phyloP scores from a whole-genome alignment of 2,329 filamentous ascomycete species.

The Fusarium sp. region DNA sequence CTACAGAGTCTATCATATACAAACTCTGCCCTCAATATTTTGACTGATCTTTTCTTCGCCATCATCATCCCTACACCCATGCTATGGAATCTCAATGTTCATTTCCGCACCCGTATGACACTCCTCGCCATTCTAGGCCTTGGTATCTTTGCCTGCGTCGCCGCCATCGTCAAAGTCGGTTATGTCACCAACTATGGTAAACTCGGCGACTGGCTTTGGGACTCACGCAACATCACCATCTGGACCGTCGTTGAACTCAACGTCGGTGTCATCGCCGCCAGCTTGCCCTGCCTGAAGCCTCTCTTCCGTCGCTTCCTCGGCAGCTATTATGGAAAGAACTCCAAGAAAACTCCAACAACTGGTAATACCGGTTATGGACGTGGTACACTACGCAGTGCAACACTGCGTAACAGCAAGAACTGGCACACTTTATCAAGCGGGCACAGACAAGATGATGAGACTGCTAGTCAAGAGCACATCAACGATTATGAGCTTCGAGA shows the following conservation, averaged over 20 bases:
- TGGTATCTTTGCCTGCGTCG: constrained; percentile 58
- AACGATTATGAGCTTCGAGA: constrained; percentile 48
- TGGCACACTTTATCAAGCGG: constrained; percentile 42
- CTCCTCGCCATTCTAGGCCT: constrained; percentile 56
- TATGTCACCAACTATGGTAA: constrained; percentile 54
- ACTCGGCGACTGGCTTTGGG: constrained; percentile 57
- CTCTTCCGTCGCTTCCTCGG: constrained; percentile 50
- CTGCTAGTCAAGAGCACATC: constrained; percentile 47
- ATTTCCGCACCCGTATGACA: constrained; percentile 53
- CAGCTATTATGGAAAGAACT: constrained; percentile 46
- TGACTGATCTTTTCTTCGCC: constrained; percentile 55
- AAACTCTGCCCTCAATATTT: constrained; percentile 52
- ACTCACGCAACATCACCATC: constrained; percentile 59
- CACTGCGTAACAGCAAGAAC: constrained; percentile 37
- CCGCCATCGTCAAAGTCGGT: constrained; percentile 56
- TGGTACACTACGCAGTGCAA: constrained; percentile 41
- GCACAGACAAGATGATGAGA: constrained; percentile 38
- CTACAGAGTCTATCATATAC: constrained; percentile 57
- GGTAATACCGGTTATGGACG: constrained; percentile 42
- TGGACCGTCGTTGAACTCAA: constrained; percentile 57
- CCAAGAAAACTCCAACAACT: constrained; percentile 43
- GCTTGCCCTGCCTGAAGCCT: constrained; percentile 51
- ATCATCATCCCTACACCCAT: constrained; percentile 53
- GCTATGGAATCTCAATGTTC: constrained; percentile 55
- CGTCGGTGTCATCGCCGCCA: constrained; percentile 53